Percentiles rank a stretch among this genome's conserved stretches.
Evolutionary conservation across 345 rosid genomes (phyloP).

Genomic region (Ceriops tagal): DNA sequence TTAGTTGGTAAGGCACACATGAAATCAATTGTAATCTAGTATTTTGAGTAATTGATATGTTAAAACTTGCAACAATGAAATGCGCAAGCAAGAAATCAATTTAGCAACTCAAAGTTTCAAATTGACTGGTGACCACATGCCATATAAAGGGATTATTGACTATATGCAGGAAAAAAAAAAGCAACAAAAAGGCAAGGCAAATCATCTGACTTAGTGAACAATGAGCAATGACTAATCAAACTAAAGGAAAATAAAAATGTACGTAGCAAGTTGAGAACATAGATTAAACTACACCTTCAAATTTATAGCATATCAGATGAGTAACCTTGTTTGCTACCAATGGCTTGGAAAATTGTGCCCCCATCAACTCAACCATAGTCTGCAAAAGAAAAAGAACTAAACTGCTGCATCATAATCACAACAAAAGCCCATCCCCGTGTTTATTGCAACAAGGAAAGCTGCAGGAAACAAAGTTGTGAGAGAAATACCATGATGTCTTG

Average conservation of each 20-base stretch:
- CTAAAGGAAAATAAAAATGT: conserved; percentile 14
- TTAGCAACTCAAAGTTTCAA: not conserved
- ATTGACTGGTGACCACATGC: too few species aligned
- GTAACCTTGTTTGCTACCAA: conserved; percentile 83
- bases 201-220: not conserved
- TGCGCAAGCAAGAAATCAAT: not conserved
- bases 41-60: too few species aligned
- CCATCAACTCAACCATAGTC: conserved; percentile 94
- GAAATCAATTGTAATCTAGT: too few species aligned
- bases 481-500: conserved; percentile 79
- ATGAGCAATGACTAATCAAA: not conserved
- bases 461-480: conserved; percentile 5
- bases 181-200: too few species aligned
- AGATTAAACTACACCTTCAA: conserved; percentile 54
- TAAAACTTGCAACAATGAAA: not conserved
- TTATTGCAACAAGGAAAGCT: not conserved
- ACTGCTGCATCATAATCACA: conserved; percentile 1
- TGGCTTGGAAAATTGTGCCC: conserved; percentile 86
- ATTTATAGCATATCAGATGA: conserved; percentile 92
- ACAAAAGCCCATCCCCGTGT: conserved; percentile 3
- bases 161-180: not conserved
- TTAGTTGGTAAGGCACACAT: too few species aligned
- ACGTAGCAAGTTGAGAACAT: too few species aligned
- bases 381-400: conserved; percentile 26
- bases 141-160: too few species aligned